Conservation (phyloP, 768 basidiomycete genomes). For the Mrakia gelida region DNA sequence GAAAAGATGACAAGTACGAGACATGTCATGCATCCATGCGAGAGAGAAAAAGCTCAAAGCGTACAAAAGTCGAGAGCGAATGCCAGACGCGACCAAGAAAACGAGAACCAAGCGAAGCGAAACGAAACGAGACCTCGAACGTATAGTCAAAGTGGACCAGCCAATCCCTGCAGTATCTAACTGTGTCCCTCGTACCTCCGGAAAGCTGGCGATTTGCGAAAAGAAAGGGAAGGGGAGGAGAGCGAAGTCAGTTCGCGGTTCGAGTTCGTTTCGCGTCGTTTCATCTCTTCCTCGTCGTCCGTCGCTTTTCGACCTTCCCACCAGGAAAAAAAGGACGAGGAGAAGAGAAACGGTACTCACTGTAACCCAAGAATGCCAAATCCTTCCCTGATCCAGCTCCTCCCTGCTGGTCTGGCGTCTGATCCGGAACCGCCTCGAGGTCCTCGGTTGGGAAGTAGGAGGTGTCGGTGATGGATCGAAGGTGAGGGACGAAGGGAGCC, state of each 20-base stretch:
- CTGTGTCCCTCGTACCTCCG: constrained; percentile 23
- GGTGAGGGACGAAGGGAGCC: constrained; percentile 91
- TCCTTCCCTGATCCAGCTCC: constrained; percentile 53
- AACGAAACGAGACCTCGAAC: too few species aligned
- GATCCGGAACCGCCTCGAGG: constrained; percentile 66
- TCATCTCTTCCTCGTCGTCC: neutral
- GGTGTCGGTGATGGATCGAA: constrained; percentile 88
- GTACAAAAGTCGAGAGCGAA: too few species aligned
- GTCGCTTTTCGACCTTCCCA: neutral
- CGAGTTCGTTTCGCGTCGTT: neutral
- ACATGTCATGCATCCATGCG: too few species aligned
- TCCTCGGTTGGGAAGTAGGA: constrained; percentile 98
- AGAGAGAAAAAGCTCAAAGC: too few species aligned
- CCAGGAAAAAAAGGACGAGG: neutral
- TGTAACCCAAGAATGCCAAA: constrained; percentile 58
- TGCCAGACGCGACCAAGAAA: too few species aligned
- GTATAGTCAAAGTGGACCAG: neutral
- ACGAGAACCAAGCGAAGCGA: too few species aligned
- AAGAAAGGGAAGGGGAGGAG: neutral
- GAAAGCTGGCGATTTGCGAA: constrained; percentile 14
- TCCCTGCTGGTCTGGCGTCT: constrained; percentile 45
- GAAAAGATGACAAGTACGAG: too few species aligned
- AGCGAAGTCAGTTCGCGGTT: neutral
- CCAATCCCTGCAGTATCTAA: neutral
- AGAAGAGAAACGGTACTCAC: constrained; percentile 37